phyloP scores from a whole-genome alignment of 805 yeast species.

The Kazachstania viticola region DNA sequence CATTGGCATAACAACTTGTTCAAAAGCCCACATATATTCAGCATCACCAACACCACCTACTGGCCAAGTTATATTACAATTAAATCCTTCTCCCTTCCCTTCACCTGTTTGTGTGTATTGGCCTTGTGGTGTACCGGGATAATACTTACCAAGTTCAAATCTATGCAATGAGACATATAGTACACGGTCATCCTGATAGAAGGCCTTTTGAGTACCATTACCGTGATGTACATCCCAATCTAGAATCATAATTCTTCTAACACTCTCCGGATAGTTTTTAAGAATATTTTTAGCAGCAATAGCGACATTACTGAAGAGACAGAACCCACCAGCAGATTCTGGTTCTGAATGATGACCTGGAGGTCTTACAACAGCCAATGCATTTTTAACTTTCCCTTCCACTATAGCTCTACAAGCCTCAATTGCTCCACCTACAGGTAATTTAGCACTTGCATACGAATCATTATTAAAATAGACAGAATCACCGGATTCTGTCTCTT shows the following conservation, averaged over 20 bases:
- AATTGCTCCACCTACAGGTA: conserved; percentile 94
- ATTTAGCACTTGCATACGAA: conserved; percentile 72
- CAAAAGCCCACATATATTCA: conserved; percentile 87
- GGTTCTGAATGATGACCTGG: conserved; percentile 99
- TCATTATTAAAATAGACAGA: conserved; percentile 92
- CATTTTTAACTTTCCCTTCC: conserved; percentile 82
- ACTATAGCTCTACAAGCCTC: conserved; percentile 94
- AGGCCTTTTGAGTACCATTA: conserved; percentile 93
- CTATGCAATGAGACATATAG: conserved; percentile 86
- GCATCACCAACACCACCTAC: conserved; percentile 87
- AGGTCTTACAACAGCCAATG: conserved; percentile 91
- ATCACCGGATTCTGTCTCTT: conserved; percentile 84
- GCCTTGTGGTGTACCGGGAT: conserved; percentile 89
- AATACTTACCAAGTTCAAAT: conserved; percentile 82
- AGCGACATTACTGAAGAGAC: conserved; percentile 91
- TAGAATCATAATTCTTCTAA: conserved; percentile 66
- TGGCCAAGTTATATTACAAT: conserved; percentile 91
- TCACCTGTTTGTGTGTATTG: conserved; percentile 72
- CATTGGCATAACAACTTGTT: conserved; percentile 75
- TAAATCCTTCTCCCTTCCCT: conserved; percentile 77
- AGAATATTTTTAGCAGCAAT: conserved; percentile 87
- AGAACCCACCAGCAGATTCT: conserved; percentile 92
- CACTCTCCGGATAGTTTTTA: conserved; percentile 76
- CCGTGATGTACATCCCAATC: conserved; percentile 99
- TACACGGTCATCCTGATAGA: conserved; percentile 80